phyloP scores from a whole-genome alignment of 2,329 filamentous ascomycete genomes.

The Beauveria pseudobassiana region DNA sequence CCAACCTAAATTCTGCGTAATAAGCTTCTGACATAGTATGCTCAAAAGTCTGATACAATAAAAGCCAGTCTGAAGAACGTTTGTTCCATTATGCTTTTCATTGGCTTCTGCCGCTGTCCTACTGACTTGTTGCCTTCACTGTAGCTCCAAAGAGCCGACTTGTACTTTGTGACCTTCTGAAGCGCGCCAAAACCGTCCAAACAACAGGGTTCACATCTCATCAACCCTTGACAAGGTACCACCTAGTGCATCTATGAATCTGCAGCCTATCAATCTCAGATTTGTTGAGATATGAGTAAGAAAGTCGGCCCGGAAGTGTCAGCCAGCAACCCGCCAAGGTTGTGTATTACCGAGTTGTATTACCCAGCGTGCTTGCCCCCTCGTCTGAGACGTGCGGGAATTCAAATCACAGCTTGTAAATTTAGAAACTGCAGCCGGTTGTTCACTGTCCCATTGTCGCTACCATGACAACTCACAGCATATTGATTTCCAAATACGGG shows the following conservation, averaged over 20 bases:
- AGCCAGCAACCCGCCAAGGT: slow-evolving; percentile 5
- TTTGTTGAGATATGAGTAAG: slow-evolving; percentile 11
- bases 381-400: neutral
- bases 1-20: neutral
- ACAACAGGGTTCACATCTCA: neutral
- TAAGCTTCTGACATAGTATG: neutral
- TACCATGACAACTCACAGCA: neutral
- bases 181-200: neutral
- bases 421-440: neutral
- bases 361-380: neutral
- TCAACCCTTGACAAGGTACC: neutral
- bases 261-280: neutral
- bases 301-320: slow-evolving; percentile 2
- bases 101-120: neutral
- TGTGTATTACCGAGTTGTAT: slow-evolving; percentile 4
- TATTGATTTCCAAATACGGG: neutral
- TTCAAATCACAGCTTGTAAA: neutral
- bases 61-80: too few relatives aligned
- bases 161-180: neutral
- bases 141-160: neutral
- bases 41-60: too few relatives aligned
- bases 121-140: neutral
- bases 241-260: neutral
- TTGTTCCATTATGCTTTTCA: too few relatives aligned
- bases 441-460: neutral